phyloP scores from a whole-genome alignment of 2,329 filamentous ascomycete genomes.

The Aspergillus spinulosporus region DNA sequence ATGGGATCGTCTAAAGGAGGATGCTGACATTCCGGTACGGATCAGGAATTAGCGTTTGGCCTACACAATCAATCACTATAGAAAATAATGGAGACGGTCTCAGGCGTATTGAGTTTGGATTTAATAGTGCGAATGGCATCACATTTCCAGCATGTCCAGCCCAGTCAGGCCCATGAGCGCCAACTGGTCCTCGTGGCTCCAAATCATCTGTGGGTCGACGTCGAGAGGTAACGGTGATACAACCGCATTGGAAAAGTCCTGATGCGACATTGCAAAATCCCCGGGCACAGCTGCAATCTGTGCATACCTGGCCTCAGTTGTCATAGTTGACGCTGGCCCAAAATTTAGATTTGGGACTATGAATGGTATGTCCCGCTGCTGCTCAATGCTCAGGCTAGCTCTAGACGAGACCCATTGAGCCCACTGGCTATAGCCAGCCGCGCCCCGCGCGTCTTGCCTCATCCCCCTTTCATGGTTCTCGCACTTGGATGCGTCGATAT shows the following conservation, averaged over 20 bases:
- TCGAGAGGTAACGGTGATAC: constrained; percentile 18
- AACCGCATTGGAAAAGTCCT: background rate
- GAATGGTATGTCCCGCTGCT: background rate
- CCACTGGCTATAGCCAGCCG: background rate
- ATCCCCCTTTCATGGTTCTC: constrained; percentile 15
- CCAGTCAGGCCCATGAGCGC: constrained; percentile 34
- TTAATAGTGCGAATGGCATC: background rate
- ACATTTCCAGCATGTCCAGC: constrained; percentile 24
- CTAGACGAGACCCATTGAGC: background rate
- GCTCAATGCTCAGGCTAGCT: background rate
- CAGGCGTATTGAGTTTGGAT: background rate
- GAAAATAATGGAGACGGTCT: background rate
- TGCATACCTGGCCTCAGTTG: background rate
- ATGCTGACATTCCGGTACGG: constrained; percentile 5
- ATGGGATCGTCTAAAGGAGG: constrained; percentile 5
- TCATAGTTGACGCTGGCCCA: background rate
- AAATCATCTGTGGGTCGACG: background rate
- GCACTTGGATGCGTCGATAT: constrained; percentile 3
- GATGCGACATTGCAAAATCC: background rate
- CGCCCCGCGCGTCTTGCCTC: constrained; percentile 8
- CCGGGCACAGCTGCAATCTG: background rate
- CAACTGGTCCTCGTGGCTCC: constrained; percentile 24
- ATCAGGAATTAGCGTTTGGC: background rate
- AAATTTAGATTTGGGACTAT: background rate
- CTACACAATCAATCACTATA: background rate